Percentiles rank a stretch among this genome's conserved stretches.
These are phyloP conservation scores for Candida ipomoeae DNA, from an alignment of 805 yeast genomes.

Conservation along the genomic window DNA sequence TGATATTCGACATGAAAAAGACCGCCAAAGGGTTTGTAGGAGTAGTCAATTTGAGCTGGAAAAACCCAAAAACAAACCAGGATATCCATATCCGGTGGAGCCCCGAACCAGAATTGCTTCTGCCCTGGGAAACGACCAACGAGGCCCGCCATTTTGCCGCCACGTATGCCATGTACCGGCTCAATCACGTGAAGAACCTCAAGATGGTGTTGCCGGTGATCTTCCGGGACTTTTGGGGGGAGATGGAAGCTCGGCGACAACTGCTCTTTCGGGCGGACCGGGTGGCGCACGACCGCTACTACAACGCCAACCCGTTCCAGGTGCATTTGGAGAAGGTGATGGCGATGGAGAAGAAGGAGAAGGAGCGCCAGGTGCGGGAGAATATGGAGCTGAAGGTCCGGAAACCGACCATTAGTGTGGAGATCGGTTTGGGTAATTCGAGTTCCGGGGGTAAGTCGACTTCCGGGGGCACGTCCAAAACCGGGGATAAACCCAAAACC, in stretches of 20 bases:
- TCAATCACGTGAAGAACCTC: conserved; percentile 76
- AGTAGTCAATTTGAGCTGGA: conserved; percentile 59
- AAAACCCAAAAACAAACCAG: conserved; percentile 79
- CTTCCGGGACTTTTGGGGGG: conserved; percentile 75
- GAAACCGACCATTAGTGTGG: conserved; percentile 41
- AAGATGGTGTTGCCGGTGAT: conserved; percentile 84
- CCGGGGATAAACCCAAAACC: too few species aligned
- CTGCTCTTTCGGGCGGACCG: conserved; percentile 44
- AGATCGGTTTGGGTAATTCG: not conserved
- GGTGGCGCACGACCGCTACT: conserved; percentile 46
- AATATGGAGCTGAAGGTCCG: conserved; percentile 50
- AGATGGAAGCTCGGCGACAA: conserved; percentile 59
- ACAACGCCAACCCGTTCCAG: conserved; percentile 73
- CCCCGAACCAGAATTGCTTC: conserved; percentile 47
- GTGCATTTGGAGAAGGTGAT: conserved; percentile 58
- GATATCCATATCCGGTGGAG: conserved; percentile 52
- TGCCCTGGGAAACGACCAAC: conserved; percentile 72
- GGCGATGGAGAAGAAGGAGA: conserved; percentile 36
- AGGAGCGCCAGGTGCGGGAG: conserved; percentile 42
- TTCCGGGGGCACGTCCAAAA: too few species aligned
- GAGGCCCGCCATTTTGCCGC: conserved; percentile 93
- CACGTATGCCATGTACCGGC: conserved; percentile 76
- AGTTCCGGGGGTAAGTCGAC: not conserved
- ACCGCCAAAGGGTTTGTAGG: conserved; percentile 55
- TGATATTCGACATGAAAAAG: conserved; percentile 65